Base-by-base conservation (phyloP, 495 filamentous ascomycete species). In the Coniosporium apollinis region DNA sequence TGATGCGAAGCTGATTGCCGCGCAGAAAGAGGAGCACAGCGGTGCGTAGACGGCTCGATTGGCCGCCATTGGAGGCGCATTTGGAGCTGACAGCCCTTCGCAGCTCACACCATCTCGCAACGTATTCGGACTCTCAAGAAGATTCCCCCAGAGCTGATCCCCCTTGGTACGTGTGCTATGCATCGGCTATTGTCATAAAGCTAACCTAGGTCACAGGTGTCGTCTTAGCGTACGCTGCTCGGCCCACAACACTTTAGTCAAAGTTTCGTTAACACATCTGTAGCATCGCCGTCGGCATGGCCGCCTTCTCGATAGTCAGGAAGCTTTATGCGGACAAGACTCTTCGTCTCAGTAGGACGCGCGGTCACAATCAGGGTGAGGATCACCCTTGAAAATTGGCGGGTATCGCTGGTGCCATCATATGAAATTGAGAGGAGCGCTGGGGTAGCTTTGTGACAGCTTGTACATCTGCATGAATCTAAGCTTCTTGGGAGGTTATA, bases 91-190 rank as follows among this genome's bases (percentile, higher is more conserved):
- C n/a, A n/a, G n/a, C n/a, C 18, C 9, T 34, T 17, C 45, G 22
- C 48, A 97, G 89, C 82, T 54, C 89, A 96, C 66, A 96, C 89
- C 39, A 77, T 99, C 62, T 94, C 89, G 30, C 89, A 99, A 65
- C 79, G 91, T 48, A 66, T 99, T 42, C 77, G 89, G 49, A 70
- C 67, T 43, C 61, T 94, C 41, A 83, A 79, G 71, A 73, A 72
- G 64, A 74, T 93, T 52, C 89, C 89, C 41, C 74, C 86, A 33
- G 89, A 99, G 68, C 69, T 99, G 72, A 73, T 87, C 50, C 89
- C 89, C 48, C 73, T 99, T 45, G 83, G 86, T 93, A 77, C 57
- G 74, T 65, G 38, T 43, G 37, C 36, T 18, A 18, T 9, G 24
- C 18, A 22, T 4, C 10, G 21, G 19, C 38, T 24, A 34, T 22